These are phyloP conservation scores for Pleodorina starrii DNA, from an alignment of 139 green algal species.

Conservation along the genomic window DNA sequence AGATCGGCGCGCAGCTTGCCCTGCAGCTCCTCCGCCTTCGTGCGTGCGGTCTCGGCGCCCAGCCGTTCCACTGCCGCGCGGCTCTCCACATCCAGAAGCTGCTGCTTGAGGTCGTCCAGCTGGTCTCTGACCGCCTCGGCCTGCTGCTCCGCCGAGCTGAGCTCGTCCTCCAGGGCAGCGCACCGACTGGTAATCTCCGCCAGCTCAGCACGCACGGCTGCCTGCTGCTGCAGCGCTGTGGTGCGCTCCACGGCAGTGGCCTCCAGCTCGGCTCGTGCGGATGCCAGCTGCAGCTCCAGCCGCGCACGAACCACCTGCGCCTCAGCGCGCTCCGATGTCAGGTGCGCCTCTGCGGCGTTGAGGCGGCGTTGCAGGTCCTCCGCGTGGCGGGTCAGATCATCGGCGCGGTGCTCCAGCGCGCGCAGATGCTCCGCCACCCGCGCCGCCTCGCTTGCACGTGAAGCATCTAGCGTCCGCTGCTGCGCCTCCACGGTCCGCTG, in stretches of 20 bases:
- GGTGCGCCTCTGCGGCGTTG: not conserved
- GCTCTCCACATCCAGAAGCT: not conserved
- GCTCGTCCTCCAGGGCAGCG: not conserved
- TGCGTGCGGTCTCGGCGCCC: not conserved
- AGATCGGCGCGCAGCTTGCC: not conserved
- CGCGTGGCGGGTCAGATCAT: not conserved
- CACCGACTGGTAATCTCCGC: not conserved
- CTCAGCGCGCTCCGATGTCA: slow-evolving; percentile 16
- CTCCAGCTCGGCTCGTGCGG: not conserved
- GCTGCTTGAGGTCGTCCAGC: not conserved
- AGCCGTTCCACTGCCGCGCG: not conserved
- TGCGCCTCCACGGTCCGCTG: not conserved
- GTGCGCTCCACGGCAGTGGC: slow-evolving; percentile 5
- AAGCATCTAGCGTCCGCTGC: slow-evolving; percentile 1
- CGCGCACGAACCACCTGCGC: not conserved
- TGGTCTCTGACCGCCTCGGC: not conserved
- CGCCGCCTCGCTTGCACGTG: slow-evolving; percentile 18
- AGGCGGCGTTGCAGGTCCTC: slow-evolving; percentile 37
- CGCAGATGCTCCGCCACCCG: slow-evolving; percentile 10
- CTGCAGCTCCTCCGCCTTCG: not conserved
- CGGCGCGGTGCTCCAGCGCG: not conserved
- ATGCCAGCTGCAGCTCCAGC: not conserved
- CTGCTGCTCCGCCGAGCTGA: not conserved
- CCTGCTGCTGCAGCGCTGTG: slow-evolving; percentile 15
- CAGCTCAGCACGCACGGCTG: not conserved